These are phyloP conservation scores for Amphicarpaea edgeworthii DNA, from an alignment of 306 rosid species.

Conservation along the genomic window DNA sequence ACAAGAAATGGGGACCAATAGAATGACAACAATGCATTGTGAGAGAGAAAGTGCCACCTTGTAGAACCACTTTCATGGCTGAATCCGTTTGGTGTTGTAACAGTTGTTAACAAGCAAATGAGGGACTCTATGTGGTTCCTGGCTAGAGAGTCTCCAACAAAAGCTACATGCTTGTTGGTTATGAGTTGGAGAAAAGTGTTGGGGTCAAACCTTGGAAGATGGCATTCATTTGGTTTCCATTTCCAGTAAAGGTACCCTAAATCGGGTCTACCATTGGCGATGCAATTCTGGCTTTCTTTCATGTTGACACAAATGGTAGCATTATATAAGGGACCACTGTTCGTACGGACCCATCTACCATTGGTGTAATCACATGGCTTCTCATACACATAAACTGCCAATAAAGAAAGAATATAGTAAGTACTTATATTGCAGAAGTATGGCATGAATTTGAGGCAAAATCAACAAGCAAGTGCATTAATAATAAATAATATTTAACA, in stretches of 20 bases:
- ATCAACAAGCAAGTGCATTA: background rate
- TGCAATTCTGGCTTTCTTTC: constrained; percentile 66
- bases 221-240: constrained; percentile 73
- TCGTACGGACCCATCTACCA: constrained; percentile 67
- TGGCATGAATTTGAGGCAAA: background rate
- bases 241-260: constrained; percentile 64
- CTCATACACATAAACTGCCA: constrained; percentile 21
- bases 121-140: constrained; percentile 86
- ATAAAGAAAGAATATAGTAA: background rate
- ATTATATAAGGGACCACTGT: constrained; percentile 61
- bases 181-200: constrained; percentile 58
- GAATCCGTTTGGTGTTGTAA: constrained; percentile 56
- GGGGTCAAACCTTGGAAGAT: constrained; percentile 81
- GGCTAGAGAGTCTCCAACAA: constrained; percentile 84
- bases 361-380: constrained; percentile 67
- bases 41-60: constrained; percentile 61
- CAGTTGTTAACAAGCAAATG: constrained; percentile 68
- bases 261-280: constrained; percentile 68
- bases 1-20: constrained; percentile 90
- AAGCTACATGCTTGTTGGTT: constrained; percentile 65
- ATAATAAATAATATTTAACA: no score
- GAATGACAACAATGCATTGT: constrained; percentile 61
- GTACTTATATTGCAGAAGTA: background rate
- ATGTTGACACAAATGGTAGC: constrained; percentile 62
- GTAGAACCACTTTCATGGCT: constrained; percentile 51